Percentiles rank a stretch among this genome's conserved stretches.
phyloP scores from a whole-genome alignment of 768 basidiomycete species.

The Lactarius pseudohatsudake region DNA sequence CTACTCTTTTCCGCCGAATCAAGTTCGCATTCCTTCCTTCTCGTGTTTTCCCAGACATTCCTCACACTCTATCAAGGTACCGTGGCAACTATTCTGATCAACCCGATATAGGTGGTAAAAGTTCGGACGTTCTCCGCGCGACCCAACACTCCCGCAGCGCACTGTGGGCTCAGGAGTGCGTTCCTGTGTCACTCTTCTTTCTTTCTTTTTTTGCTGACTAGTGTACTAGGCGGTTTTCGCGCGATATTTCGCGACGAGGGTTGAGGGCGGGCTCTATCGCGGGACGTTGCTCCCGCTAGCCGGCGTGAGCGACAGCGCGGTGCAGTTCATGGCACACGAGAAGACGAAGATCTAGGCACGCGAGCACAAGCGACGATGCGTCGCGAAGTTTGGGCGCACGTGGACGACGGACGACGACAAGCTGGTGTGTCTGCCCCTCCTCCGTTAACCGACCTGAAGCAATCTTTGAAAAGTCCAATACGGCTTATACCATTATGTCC shows the following conservation, averaged over 20 bases:
- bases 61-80: conserved; percentile 57
- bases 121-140: too few species aligned
- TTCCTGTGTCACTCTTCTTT: too few species aligned
- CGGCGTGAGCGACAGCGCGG: conserved; percentile 52
- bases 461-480: conserved; percentile 64
- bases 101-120: conserved; percentile 91
- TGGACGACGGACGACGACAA: conserved; percentile 81
- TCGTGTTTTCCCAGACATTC: neutral
- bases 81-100: conserved; percentile 89
- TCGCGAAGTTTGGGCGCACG: conserved; percentile 55
- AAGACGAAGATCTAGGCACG: conserved; percentile 91
- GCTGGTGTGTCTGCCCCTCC: conserved; percentile 37
- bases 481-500: conserved; percentile 88
- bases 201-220: neutral
- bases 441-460: neutral
- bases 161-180: too few species aligned
- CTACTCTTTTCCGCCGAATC: conserved; percentile 93
- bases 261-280: conserved; percentile 69
- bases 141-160: too few species aligned
- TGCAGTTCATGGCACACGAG: conserved; percentile 96
- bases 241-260: conserved; percentile 76
- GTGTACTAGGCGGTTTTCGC: conserved; percentile 60
- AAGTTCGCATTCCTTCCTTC: conserved; percentile 60
- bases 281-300: conserved; percentile 87
- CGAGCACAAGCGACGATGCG: conserved; percentile 67